Evolutionary conservation across 441 rosid genomes (phyloP), one percentile per base, ranked within the genome.

Genomic region (Adansonia rubrostipa): DNA sequence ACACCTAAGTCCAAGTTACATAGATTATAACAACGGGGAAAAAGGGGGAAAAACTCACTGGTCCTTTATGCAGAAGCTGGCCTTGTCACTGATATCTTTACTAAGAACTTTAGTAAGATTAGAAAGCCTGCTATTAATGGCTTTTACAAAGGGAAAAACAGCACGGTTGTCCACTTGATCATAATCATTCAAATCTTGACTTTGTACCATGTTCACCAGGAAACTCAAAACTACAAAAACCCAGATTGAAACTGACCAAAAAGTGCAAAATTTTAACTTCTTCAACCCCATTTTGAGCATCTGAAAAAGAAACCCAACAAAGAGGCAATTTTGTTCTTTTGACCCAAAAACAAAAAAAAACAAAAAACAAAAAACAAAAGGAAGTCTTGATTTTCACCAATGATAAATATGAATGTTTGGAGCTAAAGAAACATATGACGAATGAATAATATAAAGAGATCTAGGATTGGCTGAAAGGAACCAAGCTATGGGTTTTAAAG

Each of bases 41-140:
- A 24, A 24, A 13, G 42, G 67, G 68, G 15, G 60, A 9, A 75
- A 19, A 78, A 87, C 96, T 90, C 53, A 96, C 98, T 87, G 89
- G 86, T 94, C 88, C 84, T 78, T 91, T 69, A 96, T 81, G 83
- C 98, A 96, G 87, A 92, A 93, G 57, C 87, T 85, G 75, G 92
- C 88, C 50, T 84, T 78, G 8, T 77, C 78, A 53, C 83, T 82
- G 76, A 96, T 82, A 74, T 89, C 90, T 14, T 73, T 84, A n/a
- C 86, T 85, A 71, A 94, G 87, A 78, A 71, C 57, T 45, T 67
- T 47, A 1, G 99, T 94, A 36, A 92, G 86, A 82, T 91, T 94
- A 11, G 93, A 84, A 64, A 96, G 80, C 71, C 81, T 82, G 60
- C 79, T 79, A 56, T 92, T 89, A 33, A 87, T 57, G 82, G 87